phyloP scores from a whole-genome alignment of 495 filamentous ascomycete species.

The Aspergillus sclerotiicarbonarius region DNA sequence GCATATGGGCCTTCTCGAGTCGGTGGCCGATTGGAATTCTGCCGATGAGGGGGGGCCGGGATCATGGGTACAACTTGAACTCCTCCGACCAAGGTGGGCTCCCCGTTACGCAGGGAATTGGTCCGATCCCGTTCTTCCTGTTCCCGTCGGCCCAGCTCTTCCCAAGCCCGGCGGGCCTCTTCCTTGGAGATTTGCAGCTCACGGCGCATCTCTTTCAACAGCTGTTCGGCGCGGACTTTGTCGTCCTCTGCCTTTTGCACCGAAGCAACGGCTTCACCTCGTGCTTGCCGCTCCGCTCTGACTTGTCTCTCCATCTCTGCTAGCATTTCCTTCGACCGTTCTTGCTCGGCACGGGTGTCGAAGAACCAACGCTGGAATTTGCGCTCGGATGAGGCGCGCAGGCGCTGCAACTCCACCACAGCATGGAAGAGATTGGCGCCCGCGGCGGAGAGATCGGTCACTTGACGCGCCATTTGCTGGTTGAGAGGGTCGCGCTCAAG shows the following conservation, averaged over 20 bases:
- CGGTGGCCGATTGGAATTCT: conserved; percentile 51
- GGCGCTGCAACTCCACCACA: conserved; percentile 92
- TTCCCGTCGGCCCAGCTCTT: conserved; percentile 90
- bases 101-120: conserved; percentile 77
- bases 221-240: conserved; percentile 65
- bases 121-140: conserved; percentile 96
- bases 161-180: conserved; percentile 94
- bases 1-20: conserved; percentile 48
- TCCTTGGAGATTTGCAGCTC: conserved; percentile 95
- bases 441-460: conserved; percentile 91
- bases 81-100: conserved; percentile 84
- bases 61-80: conserved; percentile 97
- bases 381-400: conserved; percentile 90
- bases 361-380: conserved; percentile 99
- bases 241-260: conserved; percentile 64
- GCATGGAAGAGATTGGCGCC: conserved; percentile 97
- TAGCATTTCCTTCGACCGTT: conserved; percentile 80
- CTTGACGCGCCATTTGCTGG: conserved; percentile 85
- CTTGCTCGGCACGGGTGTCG: conserved; percentile 84
- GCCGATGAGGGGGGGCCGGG: conserved; percentile 66
- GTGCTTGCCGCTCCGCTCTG: conserved; percentile 65
- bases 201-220: conserved; percentile 80
- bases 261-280: conserved; percentile 62
- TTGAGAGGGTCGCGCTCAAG: conserved; percentile 77
- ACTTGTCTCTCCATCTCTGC: conserved; percentile 74